These are phyloP conservation scores for Tulasnella sp. DNA, from an alignment of 768 basidiomycete species.

Conservation along the genomic window DNA sequence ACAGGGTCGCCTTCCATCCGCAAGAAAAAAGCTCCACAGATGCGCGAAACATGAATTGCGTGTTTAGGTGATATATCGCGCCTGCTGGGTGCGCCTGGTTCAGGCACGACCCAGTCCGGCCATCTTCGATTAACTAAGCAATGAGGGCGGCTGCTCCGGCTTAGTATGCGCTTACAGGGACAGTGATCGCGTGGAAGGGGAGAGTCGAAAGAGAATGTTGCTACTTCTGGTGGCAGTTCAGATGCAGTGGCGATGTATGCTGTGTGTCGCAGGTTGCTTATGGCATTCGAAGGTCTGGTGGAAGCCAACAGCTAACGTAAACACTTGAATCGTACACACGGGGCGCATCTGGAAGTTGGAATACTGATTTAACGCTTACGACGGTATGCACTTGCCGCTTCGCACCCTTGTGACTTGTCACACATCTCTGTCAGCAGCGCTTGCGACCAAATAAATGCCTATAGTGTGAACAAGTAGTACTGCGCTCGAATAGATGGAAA, in stretches of 20 bases:
- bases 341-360: not conserved
- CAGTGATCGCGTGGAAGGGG: too few species aligned
- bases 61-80: not conserved
- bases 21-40: too few species aligned
- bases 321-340: not conserved
- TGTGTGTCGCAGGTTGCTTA: not conserved
- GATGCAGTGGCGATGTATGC: not conserved
- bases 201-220: not conserved
- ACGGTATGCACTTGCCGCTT: not conserved
- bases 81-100: not conserved
- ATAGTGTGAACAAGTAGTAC: too few species aligned
- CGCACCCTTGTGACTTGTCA: not conserved
- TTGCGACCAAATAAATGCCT: not conserved
- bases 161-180: not conserved
- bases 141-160: not conserved
- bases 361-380: too few species aligned
- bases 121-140: not conserved
- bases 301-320: not conserved
- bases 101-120: not conserved
- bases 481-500: too few species aligned
- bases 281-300: not conserved
- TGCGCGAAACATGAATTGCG: not conserved
- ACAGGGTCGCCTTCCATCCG: too few species aligned
- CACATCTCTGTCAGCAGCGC: not conserved
- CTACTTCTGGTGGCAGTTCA: not conserved